Evolutionary conservation across 2,329 filamentous ascomycete species (phyloP), one percentile per base, ranked within the genome.

Genomic region (Cryphonectria radicalis): DNA sequence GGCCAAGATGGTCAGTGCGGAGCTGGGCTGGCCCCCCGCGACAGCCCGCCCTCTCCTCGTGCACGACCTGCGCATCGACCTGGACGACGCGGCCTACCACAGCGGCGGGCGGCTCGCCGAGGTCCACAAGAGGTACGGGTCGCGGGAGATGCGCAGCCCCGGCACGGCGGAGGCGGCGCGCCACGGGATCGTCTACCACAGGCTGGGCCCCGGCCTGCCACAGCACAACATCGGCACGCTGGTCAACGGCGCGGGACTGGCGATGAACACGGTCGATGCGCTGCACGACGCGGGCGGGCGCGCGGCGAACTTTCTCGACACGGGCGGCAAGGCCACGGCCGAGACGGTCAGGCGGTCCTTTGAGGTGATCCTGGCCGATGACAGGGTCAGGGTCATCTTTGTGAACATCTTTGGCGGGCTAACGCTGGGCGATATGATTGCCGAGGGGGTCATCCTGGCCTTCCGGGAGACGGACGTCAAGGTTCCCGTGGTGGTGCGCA

Each of bases 201-300:
- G 88, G 76, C 66, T 73, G n/a, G 81, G 86, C 70, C 75, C 80
- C 1, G 84, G 86, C 2, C 78, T 83, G 68, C 88, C 86, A 68
- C 8, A n/a, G n/a, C 17, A 53, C 69, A 90, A 90, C 73, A 91
- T 97, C 68, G 94, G 93, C 53, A 97, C 92, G 0, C 84, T 97
- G 74, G 93, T 97, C 74, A 97, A 97, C 77, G 94, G 94, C 60
- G 94, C 95, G 0, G 94, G 94, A 0, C 87, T 97, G 1, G 94
- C 94, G 0, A 96, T 97, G 92, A 96, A 96, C 79, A 97, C 94
- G 0, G 90, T 95, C 72, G 94, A 97, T 79, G 92, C 92, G 0
- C 88, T 97, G 1, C 85, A 87, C 2, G 82, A 89, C 17, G 88
- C 89, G 69, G 91, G 91, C 6, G 93, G 93, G 1, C 81, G 84